Evolutionary conservation across 192 early-diverging fungal species (phyloP).

Genomic region (Linnemannia exigua): DNA sequence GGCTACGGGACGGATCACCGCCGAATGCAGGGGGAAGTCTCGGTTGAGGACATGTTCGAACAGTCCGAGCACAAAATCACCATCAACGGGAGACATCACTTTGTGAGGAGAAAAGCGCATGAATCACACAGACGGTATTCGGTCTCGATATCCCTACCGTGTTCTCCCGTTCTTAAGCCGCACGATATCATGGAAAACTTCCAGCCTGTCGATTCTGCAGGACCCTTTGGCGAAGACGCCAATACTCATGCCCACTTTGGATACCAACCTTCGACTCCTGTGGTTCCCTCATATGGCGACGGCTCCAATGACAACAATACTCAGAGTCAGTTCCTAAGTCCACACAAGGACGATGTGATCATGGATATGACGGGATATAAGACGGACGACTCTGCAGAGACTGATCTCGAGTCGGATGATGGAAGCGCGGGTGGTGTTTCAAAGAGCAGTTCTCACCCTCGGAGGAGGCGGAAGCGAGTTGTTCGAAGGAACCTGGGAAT

Average conservation of each 20-base stretch:
- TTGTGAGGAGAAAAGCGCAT: not conserved
- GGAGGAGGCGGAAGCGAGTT: not conserved
- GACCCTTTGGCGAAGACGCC: not conserved
- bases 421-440: not conserved
- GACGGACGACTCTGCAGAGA: constrained; percentile 46
- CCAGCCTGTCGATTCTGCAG: constrained; percentile 28
- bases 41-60: not conserved
- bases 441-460: not conserved
- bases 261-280: not conserved
- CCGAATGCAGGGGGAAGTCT: not conserved
- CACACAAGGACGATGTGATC: constrained; percentile 27
- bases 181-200: constrained; percentile 45
- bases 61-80: not conserved
- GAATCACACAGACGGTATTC: constrained; percentile 17
- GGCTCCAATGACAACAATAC: not conserved
- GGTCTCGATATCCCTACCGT: constrained; percentile 27
- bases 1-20: not conserved
- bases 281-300: not conserved
- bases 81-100: not conserved
- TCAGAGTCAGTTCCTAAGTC: not conserved
- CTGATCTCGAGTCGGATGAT: constrained; percentile 36
- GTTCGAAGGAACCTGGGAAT: not conserved
- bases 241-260: not conserved
- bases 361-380: constrained; percentile 57
- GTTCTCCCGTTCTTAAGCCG: constrained; percentile 28